Conservation (phyloP, 768 basidiomycete species). For the Dentipellis sp. region DNA sequence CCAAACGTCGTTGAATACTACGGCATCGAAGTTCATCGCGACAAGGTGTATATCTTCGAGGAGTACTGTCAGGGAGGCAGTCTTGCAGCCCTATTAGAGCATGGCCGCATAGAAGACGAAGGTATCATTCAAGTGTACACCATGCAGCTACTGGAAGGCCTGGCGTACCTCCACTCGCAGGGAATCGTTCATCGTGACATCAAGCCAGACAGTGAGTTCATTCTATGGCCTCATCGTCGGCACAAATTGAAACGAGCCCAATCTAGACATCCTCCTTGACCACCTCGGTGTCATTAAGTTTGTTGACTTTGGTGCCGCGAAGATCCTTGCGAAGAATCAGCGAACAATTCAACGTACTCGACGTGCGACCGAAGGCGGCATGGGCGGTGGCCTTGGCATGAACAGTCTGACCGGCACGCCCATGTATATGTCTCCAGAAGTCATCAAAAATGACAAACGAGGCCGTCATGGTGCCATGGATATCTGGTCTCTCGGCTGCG, state of each 20-base stretch:
- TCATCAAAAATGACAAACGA: constrained; percentile 88
- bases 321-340: constrained; percentile 86
- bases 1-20: constrained; percentile 98
- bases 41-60: constrained; percentile 98
- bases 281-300: constrained; percentile 89
- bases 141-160: constrained; percentile 92
- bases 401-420: constrained; percentile 95
- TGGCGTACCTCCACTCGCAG: constrained; percentile 88
- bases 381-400: constrained; percentile 17
- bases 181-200: constrained; percentile 94
- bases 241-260: neutral
- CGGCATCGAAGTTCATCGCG: constrained; percentile 96
- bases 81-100: constrained; percentile 78
- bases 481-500: constrained; percentile 96
- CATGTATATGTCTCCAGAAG: constrained; percentile 99
- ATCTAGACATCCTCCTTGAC: constrained; percentile 83
- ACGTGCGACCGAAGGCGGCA: constrained; percentile 37
- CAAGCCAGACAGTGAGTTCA: constrained; percentile 89
- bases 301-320: constrained; percentile 96
- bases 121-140: constrained; percentile 93
- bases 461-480: constrained; percentile 95
- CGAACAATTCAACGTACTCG: constrained; percentile 70
- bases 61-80: constrained; percentile 98
- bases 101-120: constrained; percentile 95
- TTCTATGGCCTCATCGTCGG: constrained; percentile 57